Base-by-base conservation (phyloP, 768 basidiomycete genomes). In the Bullera alba region DNA sequence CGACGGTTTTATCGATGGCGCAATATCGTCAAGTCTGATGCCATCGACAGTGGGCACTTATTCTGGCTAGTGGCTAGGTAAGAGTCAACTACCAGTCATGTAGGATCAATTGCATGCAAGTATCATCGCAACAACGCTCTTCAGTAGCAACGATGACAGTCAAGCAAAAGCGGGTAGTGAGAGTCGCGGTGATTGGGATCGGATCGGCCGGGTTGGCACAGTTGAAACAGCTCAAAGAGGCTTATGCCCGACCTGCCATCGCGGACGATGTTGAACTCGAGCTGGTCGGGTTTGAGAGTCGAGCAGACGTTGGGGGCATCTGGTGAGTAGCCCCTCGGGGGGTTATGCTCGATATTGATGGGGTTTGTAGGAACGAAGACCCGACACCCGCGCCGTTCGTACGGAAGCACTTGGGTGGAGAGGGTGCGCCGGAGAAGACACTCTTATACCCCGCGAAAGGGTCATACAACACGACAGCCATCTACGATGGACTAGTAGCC, bases 401-500 rank as follows among this genome's bases (percentile, higher is more conserved):
- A 8, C 8, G n/a, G 32, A 34, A 8, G 32, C 32, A 34, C n/a
- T n/a, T 34, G 8, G 32, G n/a, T 34, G 10, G n/a, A 8, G 32
- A 34, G 25, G 22, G 25, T 36, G 38, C n/a, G 8, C n/a, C n/a
- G n/a, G 51, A 53, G 3, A 46, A 56, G 27, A 29, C 56, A 19
- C 60, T 54, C 38, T 50, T 61, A 1, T 60, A 63, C 23, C 62
- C 61, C 2, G 41, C 45, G 3, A 44, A 44, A n/a, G 51, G 56
- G 2, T 34, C 32, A n/a, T 42, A 57, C 16, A 53, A 61, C 23
- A 61, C 65, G 1, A 58, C 65, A 3, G 64, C 70, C 1, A 67
- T 71, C 50, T 71, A 71, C 36, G 36, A 64, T 26, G 65, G 63
- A 14, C 53, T 71, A 16, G 45, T 61, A 6, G 65, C 67, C 19